Evolutionary conservation across 2,329 filamentous ascomycete species (phyloP), one percentile per base, ranked within the genome.

Genomic region (Parastagonospora nodorum): DNA sequence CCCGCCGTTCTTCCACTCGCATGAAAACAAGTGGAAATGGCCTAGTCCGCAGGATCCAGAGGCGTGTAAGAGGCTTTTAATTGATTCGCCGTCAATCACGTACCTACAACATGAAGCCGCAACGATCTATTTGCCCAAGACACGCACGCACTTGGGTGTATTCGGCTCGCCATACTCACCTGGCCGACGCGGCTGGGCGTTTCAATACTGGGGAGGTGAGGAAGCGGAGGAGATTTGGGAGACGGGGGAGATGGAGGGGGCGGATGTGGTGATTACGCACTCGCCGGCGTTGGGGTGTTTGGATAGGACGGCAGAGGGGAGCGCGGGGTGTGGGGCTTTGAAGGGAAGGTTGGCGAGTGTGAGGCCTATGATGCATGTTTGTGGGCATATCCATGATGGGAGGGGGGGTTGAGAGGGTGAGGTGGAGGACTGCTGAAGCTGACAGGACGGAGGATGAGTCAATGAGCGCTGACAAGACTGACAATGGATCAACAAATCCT

Each of bases 91-190:
- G 0, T 79, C 78, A 2, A 82, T 90, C 42, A 85, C 80, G 1
- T 91, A 90, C 69, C 80, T 92, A 8, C 73, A 81, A 48, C 86
- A 92, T 61, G 74, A 80, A 52, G 75, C 81, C 33, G 72, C 77
- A 8, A 78, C 74, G 0, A 74, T 90, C 51, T 76, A 75, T 6
- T 77, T 92, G n/a, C 84, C 85, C 7, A 78, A 72, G 2, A 88
- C 86, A 2, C 75, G 69, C 9, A 87, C 92, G 70, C 84, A 75
- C 9, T n/a, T 37, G 11, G n/a, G 35, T 4, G 77, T 91, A 36
- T 92, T 90, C 66, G 88, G 87, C 1, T 90, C 87, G 2, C 89
- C 88, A 0, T 87, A 81, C 64, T 85, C 85, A 29, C 88, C 75
- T 6, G 74, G 71, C 8, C 71, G 74, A 39, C 78, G 80, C 2